Conservation (phyloP, 2,329 filamentous ascomycete genomes). For the Boeremia exigua region DNA sequence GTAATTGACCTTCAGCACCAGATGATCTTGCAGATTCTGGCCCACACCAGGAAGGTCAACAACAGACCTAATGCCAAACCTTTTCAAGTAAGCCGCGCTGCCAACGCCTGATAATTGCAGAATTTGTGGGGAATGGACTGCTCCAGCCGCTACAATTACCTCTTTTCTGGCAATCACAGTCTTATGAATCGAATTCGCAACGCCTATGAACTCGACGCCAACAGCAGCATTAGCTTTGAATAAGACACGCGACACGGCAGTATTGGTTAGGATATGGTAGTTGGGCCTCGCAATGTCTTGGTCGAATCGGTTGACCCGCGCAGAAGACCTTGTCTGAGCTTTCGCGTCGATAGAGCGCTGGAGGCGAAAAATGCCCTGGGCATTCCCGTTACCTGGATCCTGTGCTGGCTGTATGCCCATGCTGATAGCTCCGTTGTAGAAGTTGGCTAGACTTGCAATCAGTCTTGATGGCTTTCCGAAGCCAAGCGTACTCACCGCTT, state of each 20-base stretch:
- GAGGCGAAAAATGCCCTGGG: slow-evolving; percentile 41
- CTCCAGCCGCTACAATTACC: slow-evolving; percentile 65
- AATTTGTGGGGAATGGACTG: slow-evolving; percentile 65
- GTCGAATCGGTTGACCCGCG: slow-evolving; percentile 40
- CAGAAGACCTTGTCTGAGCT: slow-evolving; percentile 36
- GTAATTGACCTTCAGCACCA: slow-evolving; percentile 25
- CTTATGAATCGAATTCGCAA: neutral
- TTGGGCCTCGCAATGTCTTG: slow-evolving; percentile 34
- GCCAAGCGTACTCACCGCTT: slow-evolving; percentile 15
- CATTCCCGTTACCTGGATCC: slow-evolving; percentile 31
- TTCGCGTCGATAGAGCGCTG: slow-evolving; percentile 33
- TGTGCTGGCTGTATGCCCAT: slow-evolving; percentile 21
- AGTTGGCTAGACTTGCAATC: slow-evolving; percentile 18
- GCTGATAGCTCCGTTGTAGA: slow-evolving; percentile 24
- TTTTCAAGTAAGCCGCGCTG: slow-evolving; percentile 4
- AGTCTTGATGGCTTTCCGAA: neutral
- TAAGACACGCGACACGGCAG: slow-evolving; percentile 22
- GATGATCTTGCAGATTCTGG: slow-evolving; percentile 37
- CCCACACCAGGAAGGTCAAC: slow-evolving; percentile 35
- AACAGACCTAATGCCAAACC: slow-evolving; percentile 22
- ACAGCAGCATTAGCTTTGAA: slow-evolving; percentile 20
- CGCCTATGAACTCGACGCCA: slow-evolving; percentile 26
- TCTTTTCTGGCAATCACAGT: slow-evolving; percentile 48
- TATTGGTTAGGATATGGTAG: slow-evolving; percentile 36
- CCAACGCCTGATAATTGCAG: slow-evolving; percentile 69